A percentile compares a stretch with the other conserved stretches of the same genome.
Conservation (phyloP, 192 early-diverging fungal genomes). For the Powellomyces hirtus region DNA sequence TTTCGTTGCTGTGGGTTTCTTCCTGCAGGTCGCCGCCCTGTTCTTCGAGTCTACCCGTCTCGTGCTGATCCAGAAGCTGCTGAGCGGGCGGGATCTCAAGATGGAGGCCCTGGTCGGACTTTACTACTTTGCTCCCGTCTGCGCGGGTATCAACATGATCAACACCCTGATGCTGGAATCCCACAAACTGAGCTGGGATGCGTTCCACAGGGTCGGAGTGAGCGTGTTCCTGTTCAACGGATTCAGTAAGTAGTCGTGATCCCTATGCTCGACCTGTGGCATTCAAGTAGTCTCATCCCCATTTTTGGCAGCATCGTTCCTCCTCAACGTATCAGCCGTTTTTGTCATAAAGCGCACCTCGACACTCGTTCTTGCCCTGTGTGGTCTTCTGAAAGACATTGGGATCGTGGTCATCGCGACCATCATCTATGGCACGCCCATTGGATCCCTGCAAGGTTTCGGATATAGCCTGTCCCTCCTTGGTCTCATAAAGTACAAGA, state of each 20-base stretch:
- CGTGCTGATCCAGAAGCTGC: slow-evolving; percentile 34
- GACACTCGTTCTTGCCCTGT: slow-evolving; percentile 36
- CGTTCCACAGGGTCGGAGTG: slow-evolving; percentile 9
- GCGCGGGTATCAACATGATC: slow-evolving; percentile 9
- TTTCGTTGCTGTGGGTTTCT: slow-evolving; percentile 32
- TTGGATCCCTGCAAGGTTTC: slow-evolving; percentile 28
- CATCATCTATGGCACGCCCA: slow-evolving; percentile 27
- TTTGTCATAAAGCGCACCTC: slow-evolving; percentile 41
- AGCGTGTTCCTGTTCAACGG: slow-evolving; percentile 32
- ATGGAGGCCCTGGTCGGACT: slow-evolving; percentile 38
- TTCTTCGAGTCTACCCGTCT: slow-evolving; percentile 33
- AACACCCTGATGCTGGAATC: slow-evolving; percentile 3
- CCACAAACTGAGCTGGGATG: not conserved
- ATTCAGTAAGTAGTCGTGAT: slow-evolving; percentile 15
- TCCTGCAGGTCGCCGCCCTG: slow-evolving; percentile 30
- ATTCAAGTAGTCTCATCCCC: not conserved
- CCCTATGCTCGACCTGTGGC: not conserved
- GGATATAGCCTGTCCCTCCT: slow-evolving; percentile 34
- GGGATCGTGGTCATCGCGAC: slow-evolving; percentile 30
- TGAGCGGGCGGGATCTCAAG: slow-evolving; percentile 32
- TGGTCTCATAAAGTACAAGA: slow-evolving; percentile 36
- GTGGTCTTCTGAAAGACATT: slow-evolving; percentile 41
- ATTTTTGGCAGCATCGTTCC: slow-evolving; percentile 15
- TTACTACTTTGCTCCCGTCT: slow-evolving; percentile 42
- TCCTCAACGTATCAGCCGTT: slow-evolving; percentile 34